These are phyloP conservation scores for Botrytis aclada DNA, from an alignment of 2,329 filamentous ascomycete species.

Conservation along the genomic window DNA sequence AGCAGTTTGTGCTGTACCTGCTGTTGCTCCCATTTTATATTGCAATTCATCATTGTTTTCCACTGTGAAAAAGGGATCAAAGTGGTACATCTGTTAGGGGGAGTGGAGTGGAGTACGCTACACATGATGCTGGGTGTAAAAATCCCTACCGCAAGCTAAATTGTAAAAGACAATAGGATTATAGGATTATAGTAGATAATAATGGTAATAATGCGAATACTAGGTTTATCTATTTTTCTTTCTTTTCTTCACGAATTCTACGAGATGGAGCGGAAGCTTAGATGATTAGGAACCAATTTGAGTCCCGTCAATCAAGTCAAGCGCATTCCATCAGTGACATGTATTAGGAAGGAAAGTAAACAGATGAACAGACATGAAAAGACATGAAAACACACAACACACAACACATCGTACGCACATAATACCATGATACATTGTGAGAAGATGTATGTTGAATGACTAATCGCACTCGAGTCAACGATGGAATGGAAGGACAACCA, in stretches of 20 bases:
- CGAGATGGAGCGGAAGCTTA: not conserved
- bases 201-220: not conserved
- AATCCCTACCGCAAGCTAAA: not conserved
- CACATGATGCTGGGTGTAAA: not conserved
- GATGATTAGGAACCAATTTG: not conserved
- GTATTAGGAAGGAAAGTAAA: not conserved
- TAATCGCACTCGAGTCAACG: not conserved
- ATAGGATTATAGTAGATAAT: no score
- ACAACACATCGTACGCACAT: not conserved
- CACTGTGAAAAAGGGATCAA: not conserved
- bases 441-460: not conserved
- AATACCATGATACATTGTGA: not conserved
- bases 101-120: not conserved
- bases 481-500: not conserved
- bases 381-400: not conserved
- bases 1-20: slow-evolving; percentile 11
- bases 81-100: not conserved
- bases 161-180: no score
- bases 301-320: not conserved
- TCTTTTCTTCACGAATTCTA: not conserved
- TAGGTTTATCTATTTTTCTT: not conserved
- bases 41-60: not conserved
- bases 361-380: not conserved
- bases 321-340: not conserved
- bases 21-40: not conserved